These are phyloP conservation scores for Cucurbita argyrosperma DNA, from an alignment of 306 rosid species.

Conservation along the genomic window DNA sequence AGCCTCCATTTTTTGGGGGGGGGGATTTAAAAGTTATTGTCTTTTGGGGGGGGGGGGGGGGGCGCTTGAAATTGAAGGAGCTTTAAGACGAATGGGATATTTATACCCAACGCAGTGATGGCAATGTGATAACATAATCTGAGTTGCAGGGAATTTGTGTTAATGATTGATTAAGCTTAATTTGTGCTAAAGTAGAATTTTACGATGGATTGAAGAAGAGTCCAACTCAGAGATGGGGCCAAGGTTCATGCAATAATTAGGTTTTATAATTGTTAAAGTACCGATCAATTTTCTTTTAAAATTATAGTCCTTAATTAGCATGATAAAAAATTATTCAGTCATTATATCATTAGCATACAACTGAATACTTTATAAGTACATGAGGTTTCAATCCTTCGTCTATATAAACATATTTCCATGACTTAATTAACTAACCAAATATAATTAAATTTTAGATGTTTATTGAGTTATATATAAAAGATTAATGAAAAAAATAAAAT, in stretches of 20 bases:
- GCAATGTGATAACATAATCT: background rate
- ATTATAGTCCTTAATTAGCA: background rate
- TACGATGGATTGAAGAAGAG: constrained; percentile 23
- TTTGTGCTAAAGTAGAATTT: background rate
- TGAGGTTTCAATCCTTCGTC: no score
- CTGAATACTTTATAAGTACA: no score
- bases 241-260: background rate
- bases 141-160: background rate
- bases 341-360: background rate
- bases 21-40: background rate
- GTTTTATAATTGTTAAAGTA: background rate
- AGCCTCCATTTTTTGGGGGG: constrained; percentile 39
- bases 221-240: constrained; percentile 7
- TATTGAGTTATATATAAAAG: no score
- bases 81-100: background rate
- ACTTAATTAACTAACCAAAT: background rate
- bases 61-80: background rate
- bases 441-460: no score
- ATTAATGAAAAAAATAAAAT: no score
- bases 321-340: no score
- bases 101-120: background rate
- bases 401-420: background rate
- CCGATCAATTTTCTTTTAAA: background rate
- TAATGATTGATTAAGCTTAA: background rate
- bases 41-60: background rate